Conservation (phyloP, 176 grass and related monocot genomes). For the Oryza brachyantha region DNA sequence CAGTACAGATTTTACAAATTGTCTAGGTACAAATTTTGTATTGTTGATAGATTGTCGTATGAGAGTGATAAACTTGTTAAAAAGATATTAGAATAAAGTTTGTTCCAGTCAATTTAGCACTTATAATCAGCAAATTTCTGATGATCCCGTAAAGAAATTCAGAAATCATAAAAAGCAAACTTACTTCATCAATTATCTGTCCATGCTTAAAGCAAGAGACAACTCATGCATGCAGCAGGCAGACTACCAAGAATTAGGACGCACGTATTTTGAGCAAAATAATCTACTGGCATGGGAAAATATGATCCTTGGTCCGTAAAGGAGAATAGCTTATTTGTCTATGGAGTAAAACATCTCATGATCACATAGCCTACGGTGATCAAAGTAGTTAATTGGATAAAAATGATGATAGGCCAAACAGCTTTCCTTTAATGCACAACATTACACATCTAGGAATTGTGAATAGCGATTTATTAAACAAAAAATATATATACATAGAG, state of each 20-base stretch:
- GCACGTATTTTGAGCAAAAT: not conserved
- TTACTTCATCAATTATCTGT: not conserved
- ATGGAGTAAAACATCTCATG: not conserved
- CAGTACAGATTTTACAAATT: not conserved
- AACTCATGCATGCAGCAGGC: constrained; percentile 13
- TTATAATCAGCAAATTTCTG: not conserved
- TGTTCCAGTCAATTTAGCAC: not conserved
- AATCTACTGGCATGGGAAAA: not conserved
- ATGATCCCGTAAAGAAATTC: not conserved
- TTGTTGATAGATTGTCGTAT: not conserved
- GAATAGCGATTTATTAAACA: not conserved
- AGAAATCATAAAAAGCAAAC: not conserved
- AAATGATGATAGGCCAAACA: not conserved
- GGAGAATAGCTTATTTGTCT: not conserved
- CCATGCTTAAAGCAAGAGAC: not conserved
- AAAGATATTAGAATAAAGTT: not conserved
- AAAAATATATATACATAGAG: not conserved
- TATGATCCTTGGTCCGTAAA: not conserved
- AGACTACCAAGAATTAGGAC: not conserved
- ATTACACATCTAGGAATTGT: not conserved
- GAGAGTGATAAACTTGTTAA: not conserved
- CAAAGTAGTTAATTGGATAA: not conserved
- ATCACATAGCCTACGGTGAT: not conserved
- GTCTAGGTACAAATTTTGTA: constrained; percentile 4
- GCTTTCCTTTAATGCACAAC: not conserved